phyloP scores from a whole-genome alignment of 306 rosid genomes.

The Hippophae tibetana region DNA sequence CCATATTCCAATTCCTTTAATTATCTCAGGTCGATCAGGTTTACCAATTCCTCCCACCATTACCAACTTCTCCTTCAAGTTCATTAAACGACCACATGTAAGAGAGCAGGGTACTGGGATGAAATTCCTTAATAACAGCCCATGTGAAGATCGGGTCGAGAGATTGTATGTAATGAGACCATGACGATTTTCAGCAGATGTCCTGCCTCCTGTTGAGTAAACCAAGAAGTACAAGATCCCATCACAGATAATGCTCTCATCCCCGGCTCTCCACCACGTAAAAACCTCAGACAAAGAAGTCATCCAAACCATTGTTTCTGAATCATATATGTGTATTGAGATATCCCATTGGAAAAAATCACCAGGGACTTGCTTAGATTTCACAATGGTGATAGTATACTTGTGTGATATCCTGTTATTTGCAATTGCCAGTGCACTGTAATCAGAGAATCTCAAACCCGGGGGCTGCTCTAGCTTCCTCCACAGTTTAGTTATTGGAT shows the following conservation, averaged over 20 bases:
- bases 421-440: constrained; percentile 70
- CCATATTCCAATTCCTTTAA: constrained; percentile 96
- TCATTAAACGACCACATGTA: constrained; percentile 92
- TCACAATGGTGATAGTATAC: constrained; percentile 58
- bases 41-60: constrained; percentile 98
- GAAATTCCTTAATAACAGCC: constrained; percentile 50
- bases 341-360: constrained; percentile 69
- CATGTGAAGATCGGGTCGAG: constrained; percentile 30
- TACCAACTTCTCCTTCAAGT: constrained; percentile 77
- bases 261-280: constrained; percentile 93
- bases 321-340: constrained; percentile 59
- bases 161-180: constrained; percentile 58
- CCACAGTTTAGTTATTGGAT: constrained; percentile 53
- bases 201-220: constrained; percentile 60
- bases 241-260: constrained; percentile 80
- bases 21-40: constrained; percentile 68
- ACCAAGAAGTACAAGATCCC: constrained; percentile 71
- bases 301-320: constrained; percentile 49
- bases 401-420: constrained; percentile 39
- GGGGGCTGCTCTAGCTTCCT: constrained; percentile 61
- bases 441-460: constrained; percentile 55
- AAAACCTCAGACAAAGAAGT: constrained; percentile 61
- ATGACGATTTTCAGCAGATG: constrained; percentile 47
- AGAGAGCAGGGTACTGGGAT: constrained; percentile 73
- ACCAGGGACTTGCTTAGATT: constrained; percentile 77